phyloP scores from a whole-genome alignment of 208 protist genomes.

The Acanthamoeba castellanii region DNA sequence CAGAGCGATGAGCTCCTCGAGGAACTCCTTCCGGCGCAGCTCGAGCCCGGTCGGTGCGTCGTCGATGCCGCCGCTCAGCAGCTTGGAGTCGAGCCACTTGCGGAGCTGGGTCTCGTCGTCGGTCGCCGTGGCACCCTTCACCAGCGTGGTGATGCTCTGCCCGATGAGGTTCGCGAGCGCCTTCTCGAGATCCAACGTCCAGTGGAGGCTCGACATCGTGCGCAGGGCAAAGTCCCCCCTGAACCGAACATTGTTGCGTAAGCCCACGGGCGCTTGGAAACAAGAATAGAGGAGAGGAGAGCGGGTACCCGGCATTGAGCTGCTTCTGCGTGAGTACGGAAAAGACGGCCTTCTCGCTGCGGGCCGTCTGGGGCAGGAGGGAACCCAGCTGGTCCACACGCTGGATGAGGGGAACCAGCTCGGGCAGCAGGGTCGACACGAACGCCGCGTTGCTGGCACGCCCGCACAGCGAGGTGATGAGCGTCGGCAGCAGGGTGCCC shows the following conservation, averaged over 20 bases:
- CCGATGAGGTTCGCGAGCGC: constrained; percentile 8
- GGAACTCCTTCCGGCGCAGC: constrained; percentile 11
- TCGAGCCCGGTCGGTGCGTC: constrained; percentile 8
- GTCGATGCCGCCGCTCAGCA: constrained; percentile 28
- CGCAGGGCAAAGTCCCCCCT: neutral
- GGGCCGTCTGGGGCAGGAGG: neutral
- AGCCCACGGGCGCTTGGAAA: neutral
- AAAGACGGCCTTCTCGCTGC: constrained; percentile 6
- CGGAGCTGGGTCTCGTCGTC: constrained; percentile 10
- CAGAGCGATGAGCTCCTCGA: constrained; percentile 39
- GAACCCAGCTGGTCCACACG: constrained; percentile 13
- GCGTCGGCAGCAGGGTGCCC: constrained; percentile 17
- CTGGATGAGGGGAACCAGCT: constrained; percentile 10
- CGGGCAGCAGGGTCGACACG: constrained; percentile 23
- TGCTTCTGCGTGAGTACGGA: neutral
- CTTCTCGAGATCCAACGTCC: constrained; percentile 66
- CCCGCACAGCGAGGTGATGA: constrained; percentile 44
- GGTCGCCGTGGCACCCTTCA: neutral
- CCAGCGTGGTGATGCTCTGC: constrained; percentile 23
- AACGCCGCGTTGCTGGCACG: neutral
- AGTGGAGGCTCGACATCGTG: constrained; percentile 42
- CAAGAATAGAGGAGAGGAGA: neutral
- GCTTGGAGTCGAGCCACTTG: constrained; percentile 70
- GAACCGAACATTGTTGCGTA: too few species aligned
- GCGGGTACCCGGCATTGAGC: neutral